A percentile compares a stretch with the other conserved stretches of the same genome.
Conservation (phyloP, 352 stramenopile genomes). For the Hyaloperonospora arabidopsidis region DNA sequence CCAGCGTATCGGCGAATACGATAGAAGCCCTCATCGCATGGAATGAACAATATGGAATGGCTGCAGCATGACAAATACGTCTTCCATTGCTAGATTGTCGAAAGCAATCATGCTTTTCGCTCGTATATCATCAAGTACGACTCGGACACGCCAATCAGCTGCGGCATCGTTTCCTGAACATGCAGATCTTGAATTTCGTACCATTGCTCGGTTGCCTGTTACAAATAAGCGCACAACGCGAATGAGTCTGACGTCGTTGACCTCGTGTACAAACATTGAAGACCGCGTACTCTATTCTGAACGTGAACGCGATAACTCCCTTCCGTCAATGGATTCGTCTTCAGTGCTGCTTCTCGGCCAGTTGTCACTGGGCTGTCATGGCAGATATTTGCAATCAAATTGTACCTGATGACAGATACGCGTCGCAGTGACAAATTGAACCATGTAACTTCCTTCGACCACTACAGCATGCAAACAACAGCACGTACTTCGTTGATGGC, state of each 20-base stretch:
- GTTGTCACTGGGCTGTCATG: constrained; percentile 92
- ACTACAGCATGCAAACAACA: neutral
- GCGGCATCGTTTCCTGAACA: constrained; percentile 95
- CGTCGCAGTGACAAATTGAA: constrained; percentile 6
- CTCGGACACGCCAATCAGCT: constrained; percentile 96
- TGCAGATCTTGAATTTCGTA: constrained; percentile 98
- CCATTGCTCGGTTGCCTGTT: constrained; percentile 90
- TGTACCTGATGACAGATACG: constrained; percentile 85
- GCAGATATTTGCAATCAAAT: constrained; percentile 96
- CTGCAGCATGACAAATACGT: constrained; percentile 28
- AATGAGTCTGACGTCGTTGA: constrained; percentile 7
- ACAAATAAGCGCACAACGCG: constrained; percentile 7
- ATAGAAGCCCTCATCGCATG: constrained; percentile 48
- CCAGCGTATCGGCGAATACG: constrained; percentile 63
- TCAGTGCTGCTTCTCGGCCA: constrained; percentile 78
- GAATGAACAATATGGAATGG: constrained; percentile 69
- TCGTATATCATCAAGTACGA: constrained; percentile 90
- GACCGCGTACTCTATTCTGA: constrained; percentile 77
- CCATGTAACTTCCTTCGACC: neutral
- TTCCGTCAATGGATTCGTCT: constrained; percentile 91
- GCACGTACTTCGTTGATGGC: constrained; percentile 59
- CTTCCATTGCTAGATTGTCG: constrained; percentile 17
- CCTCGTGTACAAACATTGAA: constrained; percentile 1
- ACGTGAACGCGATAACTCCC: constrained; percentile 95
- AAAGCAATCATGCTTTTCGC: constrained; percentile 47